These are phyloP conservation scores for Apiospora malaysiana DNA, from an alignment of 2,329 filamentous ascomycete species.

Conservation along the genomic window DNA sequence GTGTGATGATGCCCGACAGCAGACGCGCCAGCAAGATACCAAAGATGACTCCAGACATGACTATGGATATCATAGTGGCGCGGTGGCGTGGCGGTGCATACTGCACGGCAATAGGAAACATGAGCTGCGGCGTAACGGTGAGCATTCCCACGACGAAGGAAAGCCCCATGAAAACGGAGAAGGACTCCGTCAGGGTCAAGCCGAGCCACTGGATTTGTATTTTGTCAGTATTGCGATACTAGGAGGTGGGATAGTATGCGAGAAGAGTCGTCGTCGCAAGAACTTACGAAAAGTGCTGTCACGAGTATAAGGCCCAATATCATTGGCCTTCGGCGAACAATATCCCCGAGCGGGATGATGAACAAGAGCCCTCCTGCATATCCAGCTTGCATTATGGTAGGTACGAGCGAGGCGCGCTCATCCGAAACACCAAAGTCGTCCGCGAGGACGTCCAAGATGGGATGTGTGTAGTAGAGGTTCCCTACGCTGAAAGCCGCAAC, in stretches of 20 bases:
- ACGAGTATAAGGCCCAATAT: slow-evolving; percentile 62
- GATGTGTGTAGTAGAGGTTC: slow-evolving; percentile 67
- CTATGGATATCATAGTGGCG: slow-evolving; percentile 71
- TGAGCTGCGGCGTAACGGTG: slow-evolving; percentile 78
- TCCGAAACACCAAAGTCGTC: slow-evolving; percentile 61
- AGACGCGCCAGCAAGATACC: slow-evolving; percentile 77
- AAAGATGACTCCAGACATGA: slow-evolving; percentile 73
- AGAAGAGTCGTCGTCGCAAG: slow-evolving; percentile 25
- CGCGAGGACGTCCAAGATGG: slow-evolving; percentile 63
- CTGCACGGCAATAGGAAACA: slow-evolving; percentile 80
- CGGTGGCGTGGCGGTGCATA: slow-evolving; percentile 72
- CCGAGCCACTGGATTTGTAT: slow-evolving; percentile 59
- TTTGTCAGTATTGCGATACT: neutral
- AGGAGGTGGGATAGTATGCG: neutral
- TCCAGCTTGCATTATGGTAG: slow-evolving; percentile 65
- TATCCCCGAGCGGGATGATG: slow-evolving; percentile 63
- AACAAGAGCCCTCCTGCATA: slow-evolving; percentile 65
- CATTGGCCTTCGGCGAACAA: slow-evolving; percentile 54
- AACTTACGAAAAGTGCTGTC: slow-evolving; percentile 59
- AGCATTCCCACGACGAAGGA: slow-evolving; percentile 73
- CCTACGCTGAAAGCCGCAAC: slow-evolving; percentile 57
- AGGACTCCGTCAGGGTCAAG: slow-evolving; percentile 69
- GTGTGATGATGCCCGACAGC: slow-evolving; percentile 73
- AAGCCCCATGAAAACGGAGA: slow-evolving; percentile 67
- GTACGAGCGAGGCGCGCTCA: slow-evolving; percentile 61